phyloP scores from a whole-genome alignment of 345 rosid species.

The Linum trigynum region DNA sequence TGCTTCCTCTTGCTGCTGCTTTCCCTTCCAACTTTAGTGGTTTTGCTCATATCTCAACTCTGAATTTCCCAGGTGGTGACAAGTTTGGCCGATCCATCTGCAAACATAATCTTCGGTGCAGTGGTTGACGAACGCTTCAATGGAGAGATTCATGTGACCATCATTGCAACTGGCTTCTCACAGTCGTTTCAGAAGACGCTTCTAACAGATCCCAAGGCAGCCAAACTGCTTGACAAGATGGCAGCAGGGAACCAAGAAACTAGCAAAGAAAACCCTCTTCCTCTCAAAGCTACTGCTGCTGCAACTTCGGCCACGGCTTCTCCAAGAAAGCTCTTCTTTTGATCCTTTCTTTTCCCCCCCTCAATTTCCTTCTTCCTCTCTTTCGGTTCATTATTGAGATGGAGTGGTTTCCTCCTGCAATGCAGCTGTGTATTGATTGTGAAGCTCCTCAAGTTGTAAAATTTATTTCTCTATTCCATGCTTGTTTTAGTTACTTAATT shows the following conservation, averaged over 20 bases:
- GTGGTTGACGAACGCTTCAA: slow-evolving; percentile 92
- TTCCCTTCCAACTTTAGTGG: neutral
- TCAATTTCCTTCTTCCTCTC: neutral
- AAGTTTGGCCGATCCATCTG: slow-evolving; percentile 94
- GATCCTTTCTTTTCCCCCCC: slow-evolving; percentile 10
- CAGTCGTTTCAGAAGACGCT: slow-evolving; percentile 86
- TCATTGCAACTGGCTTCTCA: slow-evolving; percentile 93
- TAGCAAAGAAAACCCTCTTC: slow-evolving; percentile 20
- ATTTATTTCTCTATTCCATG: too few relatives aligned
- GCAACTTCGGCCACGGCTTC: slow-evolving; percentile 33
- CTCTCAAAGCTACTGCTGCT: slow-evolving; percentile 30
- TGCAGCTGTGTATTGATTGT: slow-evolving; percentile 27
- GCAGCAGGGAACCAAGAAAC: slow-evolving; percentile 33
- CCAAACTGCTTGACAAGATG: slow-evolving; percentile 45
- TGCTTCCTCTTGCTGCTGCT: neutral
- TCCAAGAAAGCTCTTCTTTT: slow-evolving; percentile 71
- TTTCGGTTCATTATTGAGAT: neutral
- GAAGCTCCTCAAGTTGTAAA: slow-evolving; percentile 8
- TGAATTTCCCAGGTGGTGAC: slow-evolving; percentile 65
- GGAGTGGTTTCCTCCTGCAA: neutral
- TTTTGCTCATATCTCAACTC: neutral
- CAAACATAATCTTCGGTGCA: slow-evolving; percentile 96
- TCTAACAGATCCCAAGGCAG: slow-evolving; percentile 64
- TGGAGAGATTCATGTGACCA: slow-evolving; percentile 93
- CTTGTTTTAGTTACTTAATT: too few relatives aligned